phyloP scores from a whole-genome alignment of 352 stramenopile species.

The Phytopythium aichiense region DNA sequence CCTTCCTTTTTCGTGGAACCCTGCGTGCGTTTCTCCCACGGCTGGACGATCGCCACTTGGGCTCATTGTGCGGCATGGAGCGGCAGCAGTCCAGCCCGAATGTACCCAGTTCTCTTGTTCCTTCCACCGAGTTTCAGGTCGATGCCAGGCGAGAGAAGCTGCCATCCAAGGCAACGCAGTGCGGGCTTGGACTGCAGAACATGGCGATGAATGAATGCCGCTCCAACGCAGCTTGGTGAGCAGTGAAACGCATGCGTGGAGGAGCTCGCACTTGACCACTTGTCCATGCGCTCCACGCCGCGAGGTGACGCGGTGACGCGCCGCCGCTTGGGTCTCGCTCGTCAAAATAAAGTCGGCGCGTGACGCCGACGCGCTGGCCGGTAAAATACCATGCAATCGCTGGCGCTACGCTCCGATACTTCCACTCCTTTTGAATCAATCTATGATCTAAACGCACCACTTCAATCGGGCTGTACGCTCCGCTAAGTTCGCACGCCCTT shows the following conservation, averaged over 20 bases:
- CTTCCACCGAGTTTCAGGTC: neutral
- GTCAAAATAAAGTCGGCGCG: neutral
- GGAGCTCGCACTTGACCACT: neutral
- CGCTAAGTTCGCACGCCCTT: neutral
- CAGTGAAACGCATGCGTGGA: slow-evolving; percentile 1
- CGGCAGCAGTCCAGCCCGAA: neutral
- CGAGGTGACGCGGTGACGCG: slow-evolving; percentile 7
- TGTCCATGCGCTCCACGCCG: neutral
- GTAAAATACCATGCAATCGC: neutral
- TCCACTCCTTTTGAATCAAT: neutral
- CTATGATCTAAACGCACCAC: too few relatives aligned
- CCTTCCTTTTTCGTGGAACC: neutral
- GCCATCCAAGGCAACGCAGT: neutral
- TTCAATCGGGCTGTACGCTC: neutral
- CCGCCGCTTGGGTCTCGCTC: neutral
- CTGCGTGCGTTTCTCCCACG: neutral
- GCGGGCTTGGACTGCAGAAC: neutral
- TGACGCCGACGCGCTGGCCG: slow-evolving; percentile 6
- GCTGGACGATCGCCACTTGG: neutral
- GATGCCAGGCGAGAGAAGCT: neutral
- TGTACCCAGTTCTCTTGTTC: neutral
- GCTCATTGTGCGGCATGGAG: neutral
- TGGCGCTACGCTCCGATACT: neutral
- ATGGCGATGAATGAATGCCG: neutral
- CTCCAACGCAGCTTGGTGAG: neutral